Conservation (phyloP, 2,329 filamentous ascomycete genomes). For the Phialophora verrucosa region DNA sequence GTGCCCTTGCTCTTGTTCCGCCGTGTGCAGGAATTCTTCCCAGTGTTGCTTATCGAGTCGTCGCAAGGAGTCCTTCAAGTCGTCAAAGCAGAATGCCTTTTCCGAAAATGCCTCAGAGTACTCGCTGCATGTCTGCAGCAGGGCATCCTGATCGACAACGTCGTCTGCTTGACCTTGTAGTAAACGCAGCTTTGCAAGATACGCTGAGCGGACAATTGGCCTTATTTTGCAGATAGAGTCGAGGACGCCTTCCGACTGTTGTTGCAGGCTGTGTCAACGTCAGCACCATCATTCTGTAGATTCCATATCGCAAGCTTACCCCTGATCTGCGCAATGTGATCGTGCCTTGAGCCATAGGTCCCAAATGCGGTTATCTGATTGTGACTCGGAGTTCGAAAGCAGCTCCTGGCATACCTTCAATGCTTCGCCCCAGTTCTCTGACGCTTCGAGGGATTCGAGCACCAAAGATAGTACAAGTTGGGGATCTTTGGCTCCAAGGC, state of each 20-base stretch:
- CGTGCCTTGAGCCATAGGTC: slow-evolving; percentile 48
- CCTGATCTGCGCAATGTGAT: slow-evolving; percentile 35
- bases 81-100: slow-evolving; percentile 55
- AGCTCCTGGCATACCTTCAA: slow-evolving; percentile 47
- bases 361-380: slow-evolving; percentile 56
- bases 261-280: slow-evolving; percentile 9
- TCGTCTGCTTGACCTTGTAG: slow-evolving; percentile 42
- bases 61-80: slow-evolving; percentile 44
- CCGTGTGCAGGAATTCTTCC: slow-evolving; percentile 40
- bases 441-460: slow-evolving; percentile 45
- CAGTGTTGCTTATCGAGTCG: slow-evolving; percentile 28
- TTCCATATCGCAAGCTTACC: slow-evolving; percentile 25
- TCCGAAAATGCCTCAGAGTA: slow-evolving; percentile 51
- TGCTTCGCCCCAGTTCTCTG: slow-evolving; percentile 48
- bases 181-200: slow-evolving; percentile 29
- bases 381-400: slow-evolving; percentile 46
- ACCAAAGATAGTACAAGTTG: slow-evolving; percentile 49
- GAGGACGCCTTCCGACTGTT: slow-evolving; percentile 20
- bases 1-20: slow-evolving; percentile 40
- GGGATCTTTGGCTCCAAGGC: slow-evolving; percentile 52
- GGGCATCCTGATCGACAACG: slow-evolving; percentile 41
- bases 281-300: neutral
- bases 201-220: slow-evolving; percentile 27
- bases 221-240: slow-evolving; percentile 20
- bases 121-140: slow-evolving; percentile 47